Base-by-base conservation (phyloP, 768 basidiomycete species). In the Tylopilus intermedius region DNA sequence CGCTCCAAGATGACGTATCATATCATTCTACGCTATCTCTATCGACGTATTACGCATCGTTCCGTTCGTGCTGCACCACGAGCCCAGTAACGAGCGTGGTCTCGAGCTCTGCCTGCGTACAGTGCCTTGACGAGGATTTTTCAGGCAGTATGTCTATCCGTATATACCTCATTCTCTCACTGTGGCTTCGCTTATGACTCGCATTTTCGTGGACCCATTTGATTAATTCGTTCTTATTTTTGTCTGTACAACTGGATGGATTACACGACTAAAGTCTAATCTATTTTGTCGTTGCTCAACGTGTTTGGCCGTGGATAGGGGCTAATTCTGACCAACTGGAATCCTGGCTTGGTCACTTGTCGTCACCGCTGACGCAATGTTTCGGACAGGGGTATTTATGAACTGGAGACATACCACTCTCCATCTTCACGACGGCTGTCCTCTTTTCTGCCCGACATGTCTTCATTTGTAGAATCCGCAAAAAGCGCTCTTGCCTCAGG, bases 51-150 rank as follows among this genome's bases (percentile, higher is more conserved):
- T 76, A 72, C 76, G 80, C 79, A 73, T 77, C 82, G 80, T 83
- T 79, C 80, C 78, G 83, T 77, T 79, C 68, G 71, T 77, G 68
- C 65, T 56, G 43, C 49, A 59, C 57, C 61, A 75, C 73, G 77
- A 77, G 74, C 82, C 79, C 78, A 71, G 82, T 70, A 80, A 82
- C 79, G 82, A 74, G 77, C 81, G 76, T 80, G 77, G 77, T 76
- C 82, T 74, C 78, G 77, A 75, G 67, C 69, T 78, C 50, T 61
- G 62, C 60, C 55, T 59, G 58, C 49, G 54, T 50, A 51, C 50
- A 35, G 48, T 58, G 53, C 60, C 60, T 64, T 54, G 58, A 58
- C 52, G 56, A 54, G 51, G 58, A 60, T 58, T 58, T 30, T 66
- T 63, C 57, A 51, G 61, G 62, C 58, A 59, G 49, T 50, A 60